Evolutionary conservation across 345 rosid genomes (phyloP).

Genomic region (Aurinia saxatilis): DNA sequence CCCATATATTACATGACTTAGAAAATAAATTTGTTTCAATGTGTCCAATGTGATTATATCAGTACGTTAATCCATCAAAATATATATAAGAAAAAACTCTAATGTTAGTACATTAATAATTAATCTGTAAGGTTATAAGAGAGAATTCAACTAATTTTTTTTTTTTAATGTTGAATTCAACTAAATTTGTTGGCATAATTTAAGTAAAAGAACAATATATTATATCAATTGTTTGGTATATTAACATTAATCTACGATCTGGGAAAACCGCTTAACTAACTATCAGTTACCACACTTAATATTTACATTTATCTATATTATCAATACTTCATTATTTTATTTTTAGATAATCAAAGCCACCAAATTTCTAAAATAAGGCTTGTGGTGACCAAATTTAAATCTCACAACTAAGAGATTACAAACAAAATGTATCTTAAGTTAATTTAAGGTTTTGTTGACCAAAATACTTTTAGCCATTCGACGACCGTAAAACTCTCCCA

Average conservation of each 20-base stretch:
- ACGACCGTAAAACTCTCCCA: constrained; percentile 4
- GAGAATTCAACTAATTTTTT: too few relatives aligned
- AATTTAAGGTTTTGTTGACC: constrained; percentile 3
- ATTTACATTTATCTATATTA: neutral
- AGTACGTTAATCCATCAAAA: too few relatives aligned
- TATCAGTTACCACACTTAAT: neutral
- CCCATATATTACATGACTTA: too few relatives aligned
- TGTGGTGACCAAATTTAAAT: constrained; percentile 13
- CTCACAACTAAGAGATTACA: constrained; percentile 10
- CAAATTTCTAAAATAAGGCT: constrained; percentile 11
- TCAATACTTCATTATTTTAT: neutral
- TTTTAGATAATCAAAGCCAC: neutral
- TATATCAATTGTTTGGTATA: neutral
- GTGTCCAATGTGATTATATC: too few relatives aligned
- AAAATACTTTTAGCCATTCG: constrained; percentile 15
- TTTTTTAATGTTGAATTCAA: too few relatives aligned
- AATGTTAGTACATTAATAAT: too few relatives aligned
- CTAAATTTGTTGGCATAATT: too few relatives aligned
- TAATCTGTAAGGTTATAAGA: too few relatives aligned
- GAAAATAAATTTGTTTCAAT: too few relatives aligned
- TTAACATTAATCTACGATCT: neutral
- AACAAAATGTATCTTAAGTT: neutral
- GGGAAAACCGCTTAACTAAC: neutral
- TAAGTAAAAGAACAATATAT: too few relatives aligned
- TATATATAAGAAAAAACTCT: too few relatives aligned